These are phyloP conservation scores for Cymodocea nodosa DNA, from an alignment of 116 monocot genomes.

Conservation along the genomic window DNA sequence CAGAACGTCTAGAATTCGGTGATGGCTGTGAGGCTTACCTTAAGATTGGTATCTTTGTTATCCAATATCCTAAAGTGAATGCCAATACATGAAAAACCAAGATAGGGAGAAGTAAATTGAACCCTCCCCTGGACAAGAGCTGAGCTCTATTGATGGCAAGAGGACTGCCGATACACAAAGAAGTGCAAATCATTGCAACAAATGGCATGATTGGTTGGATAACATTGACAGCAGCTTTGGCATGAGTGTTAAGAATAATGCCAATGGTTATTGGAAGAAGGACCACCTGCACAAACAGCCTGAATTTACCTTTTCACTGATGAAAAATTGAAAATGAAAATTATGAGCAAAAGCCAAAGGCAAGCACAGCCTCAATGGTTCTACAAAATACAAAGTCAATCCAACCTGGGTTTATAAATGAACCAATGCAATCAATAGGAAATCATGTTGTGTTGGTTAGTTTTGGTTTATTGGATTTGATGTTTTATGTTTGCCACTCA, in stretches of 20 bases:
- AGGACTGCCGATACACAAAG: constrained; percentile 92
- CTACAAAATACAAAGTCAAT: too few species aligned
- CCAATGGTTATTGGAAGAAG: constrained; percentile 69
- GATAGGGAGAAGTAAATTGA: constrained; percentile 65
- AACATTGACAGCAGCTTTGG: constrained; percentile 59
- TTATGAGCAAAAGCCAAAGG: not conserved
- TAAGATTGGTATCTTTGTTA: constrained; percentile 55
- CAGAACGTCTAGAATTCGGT: too few species aligned
- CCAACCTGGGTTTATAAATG: too few species aligned
- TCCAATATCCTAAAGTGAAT: constrained; percentile 77
- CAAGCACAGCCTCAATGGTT: too few species aligned
- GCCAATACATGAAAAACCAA: constrained; percentile 71
- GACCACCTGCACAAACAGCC: constrained; percentile 50
- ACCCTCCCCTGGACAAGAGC: constrained; percentile 66
- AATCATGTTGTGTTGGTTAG: too few species aligned
- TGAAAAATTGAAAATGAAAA: not conserved
- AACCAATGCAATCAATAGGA: too few species aligned
- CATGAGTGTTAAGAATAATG: constrained; percentile 86
- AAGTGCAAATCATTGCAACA: constrained; percentile 91
- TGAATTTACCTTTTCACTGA: not conserved
- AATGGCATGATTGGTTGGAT: constrained; percentile 89
- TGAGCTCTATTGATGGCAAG: constrained; percentile 78
- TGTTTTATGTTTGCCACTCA: too few species aligned
- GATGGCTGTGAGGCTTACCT: constrained; percentile 30
- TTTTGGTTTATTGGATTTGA: too few species aligned